These are phyloP conservation scores for Darksidea phi DNA, from an alignment of 495 filamentous ascomycete species.

Conservation along the genomic window DNA sequence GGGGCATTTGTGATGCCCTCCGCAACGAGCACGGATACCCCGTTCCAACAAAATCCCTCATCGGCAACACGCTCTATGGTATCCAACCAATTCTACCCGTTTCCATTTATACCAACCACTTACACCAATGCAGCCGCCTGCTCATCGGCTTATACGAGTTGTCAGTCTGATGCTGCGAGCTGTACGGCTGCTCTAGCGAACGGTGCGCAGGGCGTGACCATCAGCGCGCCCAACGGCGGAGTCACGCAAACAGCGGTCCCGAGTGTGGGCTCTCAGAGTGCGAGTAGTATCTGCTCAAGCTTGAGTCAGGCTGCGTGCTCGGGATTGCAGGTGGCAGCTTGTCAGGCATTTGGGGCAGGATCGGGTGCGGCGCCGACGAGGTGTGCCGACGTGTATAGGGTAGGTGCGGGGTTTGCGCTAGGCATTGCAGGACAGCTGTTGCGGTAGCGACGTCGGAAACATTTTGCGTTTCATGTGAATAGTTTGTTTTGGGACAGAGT, in stretches of 20 bases:
- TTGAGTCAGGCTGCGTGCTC: conserved; percentile 61
- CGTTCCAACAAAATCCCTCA: conserved; percentile 2
- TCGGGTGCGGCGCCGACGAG: conserved; percentile 1
- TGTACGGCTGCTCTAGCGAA: conserved; percentile 54
- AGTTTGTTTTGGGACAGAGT: too few species aligned
- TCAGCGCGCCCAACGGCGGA: conserved; percentile 57
- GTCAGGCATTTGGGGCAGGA: conserved; percentile 43
- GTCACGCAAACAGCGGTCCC: conserved; percentile 52
- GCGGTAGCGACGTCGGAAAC: conserved; percentile 13
- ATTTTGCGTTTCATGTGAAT: background rate
- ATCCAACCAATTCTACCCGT: conserved; percentile 61
- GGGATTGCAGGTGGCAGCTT: conserved; percentile 56
- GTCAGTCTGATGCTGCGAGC: conserved; percentile 60
- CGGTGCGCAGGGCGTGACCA: conserved; percentile 59
- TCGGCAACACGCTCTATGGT: conserved; percentile 33
- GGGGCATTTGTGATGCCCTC: conserved; percentile 1
- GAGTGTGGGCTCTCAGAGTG: conserved; percentile 48
- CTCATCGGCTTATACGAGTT: conserved; percentile 64
- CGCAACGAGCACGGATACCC: conserved; percentile 5
- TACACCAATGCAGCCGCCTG: conserved; percentile 64
- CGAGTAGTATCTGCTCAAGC: conserved; percentile 65
- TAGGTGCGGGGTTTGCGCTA: conserved; percentile 30
- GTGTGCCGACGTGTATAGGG: conserved; percentile 23
- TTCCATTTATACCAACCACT: conserved; percentile 64
- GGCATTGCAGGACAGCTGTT: conserved; percentile 33